These are phyloP conservation scores for Nymphaea thermarum DNA, from an alignment of 164 flowering plant genomes.

Conservation along the genomic window DNA sequence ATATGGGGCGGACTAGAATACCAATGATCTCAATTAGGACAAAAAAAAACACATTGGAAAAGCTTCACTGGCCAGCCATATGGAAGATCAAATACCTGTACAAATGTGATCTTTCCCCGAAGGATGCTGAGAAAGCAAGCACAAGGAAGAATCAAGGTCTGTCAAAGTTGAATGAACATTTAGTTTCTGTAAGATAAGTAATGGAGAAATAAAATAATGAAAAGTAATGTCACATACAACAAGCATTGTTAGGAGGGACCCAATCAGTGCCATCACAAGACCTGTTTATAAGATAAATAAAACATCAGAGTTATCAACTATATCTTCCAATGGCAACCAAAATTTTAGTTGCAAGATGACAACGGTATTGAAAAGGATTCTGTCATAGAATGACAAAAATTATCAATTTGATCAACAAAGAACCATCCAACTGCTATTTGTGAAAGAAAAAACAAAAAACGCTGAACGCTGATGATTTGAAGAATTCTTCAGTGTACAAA, in stretches of 20 bases:
- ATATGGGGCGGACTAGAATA: no score
- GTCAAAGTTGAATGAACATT: slow-evolving; percentile 7
- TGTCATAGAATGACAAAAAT: not conserved
- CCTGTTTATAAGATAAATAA: slow-evolving; percentile 26
- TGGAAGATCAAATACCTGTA: slow-evolving; percentile 38
- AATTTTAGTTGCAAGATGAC: not conserved
- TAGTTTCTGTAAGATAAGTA: not conserved
- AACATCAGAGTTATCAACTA: not conserved
- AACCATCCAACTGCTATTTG: not conserved
- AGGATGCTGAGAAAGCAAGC: slow-evolving; percentile 77
- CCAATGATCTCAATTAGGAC: no score
- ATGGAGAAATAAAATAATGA: not conserved
- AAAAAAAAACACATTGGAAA: no score
- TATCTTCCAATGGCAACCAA: not conserved
- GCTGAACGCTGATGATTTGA: no score
- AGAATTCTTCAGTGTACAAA: no score
- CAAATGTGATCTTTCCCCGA: slow-evolving; percentile 40
- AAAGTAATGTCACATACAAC: slow-evolving; percentile 47
- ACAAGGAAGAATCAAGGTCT: slow-evolving; percentile 90
- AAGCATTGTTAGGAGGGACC: slow-evolving; percentile 92
- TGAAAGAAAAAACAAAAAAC: not conserved
- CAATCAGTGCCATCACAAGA: slow-evolving; percentile 81
- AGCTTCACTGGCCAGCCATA: not conserved
- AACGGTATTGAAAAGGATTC: no score
- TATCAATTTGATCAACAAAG: not conserved